Evolutionary conservation across 164 flowering plant species (phyloP), one percentile per base, ranked within the genome.

Genomic region (Vitis rotundifolia): DNA sequence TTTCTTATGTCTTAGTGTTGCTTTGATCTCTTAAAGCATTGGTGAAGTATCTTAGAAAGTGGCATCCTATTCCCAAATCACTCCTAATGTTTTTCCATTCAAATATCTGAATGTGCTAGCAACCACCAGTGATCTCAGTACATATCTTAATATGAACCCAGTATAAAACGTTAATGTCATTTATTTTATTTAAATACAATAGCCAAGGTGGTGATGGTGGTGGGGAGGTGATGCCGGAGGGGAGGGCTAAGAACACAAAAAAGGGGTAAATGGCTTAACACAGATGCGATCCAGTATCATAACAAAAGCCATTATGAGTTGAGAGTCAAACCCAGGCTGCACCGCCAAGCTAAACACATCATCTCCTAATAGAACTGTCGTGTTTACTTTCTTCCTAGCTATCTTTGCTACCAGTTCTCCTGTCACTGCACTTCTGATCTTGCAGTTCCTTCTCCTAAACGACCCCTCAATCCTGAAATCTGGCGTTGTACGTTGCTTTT

Each of bases 211-310:
- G 44, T 31, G 44, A 31, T 31, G 44, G 6, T 31, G 44, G 6
- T 3, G 44, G 44, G 44, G 6, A 37, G 1, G 44, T 22, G 44
- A 37, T 37, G 44, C 44, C 7, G 44, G 7, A 37, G 44, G 44
- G 44, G 6, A 37, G 7, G 44, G 44, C 44, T 49, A 76, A 52
- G 79, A 82, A 72, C 88, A 86, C 74, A 88, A 69, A 70, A 66
- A 5, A 4, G 90, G 84, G n/a, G 75, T n/a, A 52, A 44, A 82
- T 0, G 87, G 70, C 49, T 82, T 85, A 2, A 48, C 29, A 63
- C 77, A 80, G 44, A 86, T 85, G n/a, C 92, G 86, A 76, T 88
- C 92, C 82, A 88, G 71, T 71, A 85, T 61, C 22, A 88, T 47
- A 1, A 88, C 79, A 57, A 86, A 88, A n/a, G 87, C 90, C 92